Base-by-base conservation (phyloP, 495 filamentous ascomycete genomes). In the Penicillium soppii region DNA sequence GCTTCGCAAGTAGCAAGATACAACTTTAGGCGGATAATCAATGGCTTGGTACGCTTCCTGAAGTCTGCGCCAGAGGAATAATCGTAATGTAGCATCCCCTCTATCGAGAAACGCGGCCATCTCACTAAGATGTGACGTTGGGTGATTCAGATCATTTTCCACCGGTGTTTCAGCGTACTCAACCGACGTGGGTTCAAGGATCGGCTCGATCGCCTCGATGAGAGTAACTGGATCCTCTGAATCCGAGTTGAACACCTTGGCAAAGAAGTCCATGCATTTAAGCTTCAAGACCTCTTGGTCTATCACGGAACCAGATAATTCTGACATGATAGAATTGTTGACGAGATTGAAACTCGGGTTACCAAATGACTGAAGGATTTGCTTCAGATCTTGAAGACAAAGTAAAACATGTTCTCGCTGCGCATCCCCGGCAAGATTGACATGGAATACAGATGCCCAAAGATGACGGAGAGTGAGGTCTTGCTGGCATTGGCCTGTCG, bases 181-280 rank as follows among this genome's bases (percentile, higher is more conserved):
- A 27, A 88, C 78, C 10, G 82, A 83, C 15, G 82, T 73, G 9
- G 86, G 85, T 47, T 95, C 90, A 2, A 99, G 78, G 13, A 99
- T 84, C 1, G 95, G 94, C 57, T 99, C 95, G 26, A 99, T 74
- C 30, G 82, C 94, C 56, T 96, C 91, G 56, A 99, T 96, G 4
- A 96, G 78, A 7, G 83, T 80, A 4, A 89, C 77, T 0, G 94
- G 86, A 59, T 96, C 83, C 29, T 82, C 81, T 26, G 80, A 69
- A 33, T 84, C 76, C 20, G 79, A 66, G 44, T 73, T 75, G 56
- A 97, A 96, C 1, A 99, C 82, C 23, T 83, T 87, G 52, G 88
- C 76, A 69, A 99, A 97, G 69, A 96, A 97, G 59, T 96, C 95
- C 82, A 94, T 91, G 0, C 91, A 97, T 12, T 89, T 95, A 12